phyloP scores from a whole-genome alignment of 345 rosid genomes.

The Viola odorata region DNA sequence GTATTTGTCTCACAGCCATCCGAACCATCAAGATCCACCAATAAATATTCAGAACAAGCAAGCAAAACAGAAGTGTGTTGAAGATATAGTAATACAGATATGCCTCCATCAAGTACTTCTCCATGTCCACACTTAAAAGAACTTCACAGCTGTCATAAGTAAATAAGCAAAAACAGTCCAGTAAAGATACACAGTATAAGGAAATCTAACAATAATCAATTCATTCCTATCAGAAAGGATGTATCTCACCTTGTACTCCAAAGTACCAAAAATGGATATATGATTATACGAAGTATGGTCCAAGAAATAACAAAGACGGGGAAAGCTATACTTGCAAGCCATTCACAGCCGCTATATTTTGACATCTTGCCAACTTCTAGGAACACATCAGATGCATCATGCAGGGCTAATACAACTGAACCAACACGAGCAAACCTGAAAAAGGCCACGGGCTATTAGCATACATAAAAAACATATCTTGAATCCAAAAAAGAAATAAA shows the following conservation, averaged over 20 bases:
- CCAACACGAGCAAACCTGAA: slow-evolving; percentile 72
- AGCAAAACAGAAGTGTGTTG: slow-evolving; percentile 66
- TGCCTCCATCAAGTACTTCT: slow-evolving; percentile 42
- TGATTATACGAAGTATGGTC: slow-evolving; percentile 52
- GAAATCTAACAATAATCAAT: no score
- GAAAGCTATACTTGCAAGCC: slow-evolving; percentile 44
- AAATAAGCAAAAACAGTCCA: not conserved
- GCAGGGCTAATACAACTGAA: slow-evolving; percentile 59
- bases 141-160: slow-evolving; percentile 59
- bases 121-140: slow-evolving; percentile 40
- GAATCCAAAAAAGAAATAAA: not conserved
- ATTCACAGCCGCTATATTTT: slow-evolving; percentile 65
- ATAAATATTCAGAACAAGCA: slow-evolving; percentile 60
- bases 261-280: slow-evolving; percentile 66
- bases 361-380: slow-evolving; percentile 83
- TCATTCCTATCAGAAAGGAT: not conserved
- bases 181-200: not conserved
- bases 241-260: slow-evolving; percentile 68
- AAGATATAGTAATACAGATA: slow-evolving; percentile 58
- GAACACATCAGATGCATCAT: slow-evolving; percentile 69
- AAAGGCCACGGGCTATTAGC: slow-evolving; percentile 10
- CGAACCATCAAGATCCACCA: slow-evolving; percentile 69
- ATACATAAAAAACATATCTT: slow-evolving; percentile 1
- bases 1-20: slow-evolving; percentile 57
- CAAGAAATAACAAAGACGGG: slow-evolving; percentile 45